Percentiles rank a stretch among this genome's conserved stretches.
phyloP scores from a whole-genome alignment of 257 asterid species.

The Solanum habrochaites region DNA sequence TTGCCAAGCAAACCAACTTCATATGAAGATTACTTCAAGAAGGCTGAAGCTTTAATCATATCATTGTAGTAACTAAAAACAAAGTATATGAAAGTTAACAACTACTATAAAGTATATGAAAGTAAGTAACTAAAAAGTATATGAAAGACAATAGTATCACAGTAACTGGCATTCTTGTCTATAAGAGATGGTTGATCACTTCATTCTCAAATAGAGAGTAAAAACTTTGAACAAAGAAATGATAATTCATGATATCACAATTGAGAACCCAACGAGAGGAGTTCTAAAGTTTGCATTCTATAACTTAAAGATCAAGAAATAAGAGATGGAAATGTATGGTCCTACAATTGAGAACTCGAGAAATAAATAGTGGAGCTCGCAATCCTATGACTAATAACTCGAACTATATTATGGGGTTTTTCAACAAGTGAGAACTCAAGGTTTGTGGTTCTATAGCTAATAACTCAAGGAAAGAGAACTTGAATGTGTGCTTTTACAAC shows the following conservation, averaged over 20 bases:
- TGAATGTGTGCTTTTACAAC: background rate
- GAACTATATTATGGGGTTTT: background rate
- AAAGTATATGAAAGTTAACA: background rate
- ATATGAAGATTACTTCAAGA: background rate
- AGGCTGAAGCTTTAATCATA: background rate
- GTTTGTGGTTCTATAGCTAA: background rate
- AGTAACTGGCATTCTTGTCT: slow-evolving; percentile 21
- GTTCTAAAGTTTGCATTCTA: background rate
- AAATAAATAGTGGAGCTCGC: background rate
- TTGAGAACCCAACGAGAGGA: background rate
- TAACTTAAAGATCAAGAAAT: background rate
- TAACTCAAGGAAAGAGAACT: background rate
- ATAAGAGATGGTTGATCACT: slow-evolving; percentile 17
- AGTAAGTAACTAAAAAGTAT: no score
- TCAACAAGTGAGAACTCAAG: background rate
- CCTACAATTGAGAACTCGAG: background rate
- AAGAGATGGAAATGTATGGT: background rate
- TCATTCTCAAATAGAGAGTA: slow-evolving; percentile 34
- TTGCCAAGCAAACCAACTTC: background rate
- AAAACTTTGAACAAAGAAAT: background rate
- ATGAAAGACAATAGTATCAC: background rate
- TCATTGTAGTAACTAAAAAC: background rate
- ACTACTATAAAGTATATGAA: no score
- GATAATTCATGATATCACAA: background rate
- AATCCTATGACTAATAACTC: background rate